phyloP scores from a whole-genome alignment of 2,329 filamentous ascomycete species.

The Eutypa lata region DNA sequence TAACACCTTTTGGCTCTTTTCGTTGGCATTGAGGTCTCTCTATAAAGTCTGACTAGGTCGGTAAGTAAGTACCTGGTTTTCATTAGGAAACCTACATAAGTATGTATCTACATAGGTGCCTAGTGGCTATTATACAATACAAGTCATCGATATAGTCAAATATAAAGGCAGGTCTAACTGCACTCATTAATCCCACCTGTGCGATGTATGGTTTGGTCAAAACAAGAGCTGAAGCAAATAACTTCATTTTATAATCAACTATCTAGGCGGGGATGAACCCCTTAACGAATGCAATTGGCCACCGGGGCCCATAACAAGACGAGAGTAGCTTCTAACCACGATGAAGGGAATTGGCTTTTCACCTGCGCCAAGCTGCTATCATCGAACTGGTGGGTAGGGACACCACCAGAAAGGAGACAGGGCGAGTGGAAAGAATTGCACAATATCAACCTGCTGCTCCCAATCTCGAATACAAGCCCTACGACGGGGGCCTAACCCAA shows the following conservation, averaged over 20 bases:
- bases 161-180: no score
- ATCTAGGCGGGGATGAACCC: neutral
- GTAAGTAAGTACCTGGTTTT: no score
- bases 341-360: neutral
- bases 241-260: neutral
- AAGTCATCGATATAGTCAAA: no score
- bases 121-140: no score
- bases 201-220: neutral
- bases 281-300: neutral
- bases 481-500: constrained; percentile 16
- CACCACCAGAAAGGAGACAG: neutral
- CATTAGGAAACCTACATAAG: no score
- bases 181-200: neutral
- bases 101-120: no score
- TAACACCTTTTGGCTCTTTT: no score
- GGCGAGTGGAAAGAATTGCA: constrained; percentile 1
- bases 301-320: neutral
- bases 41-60: no score
- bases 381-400: neutral
- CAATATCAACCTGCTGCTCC: constrained; percentile 8
- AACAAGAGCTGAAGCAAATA: neutral
- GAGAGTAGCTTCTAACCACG: neutral
- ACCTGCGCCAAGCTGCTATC: neutral
- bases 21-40: no score
- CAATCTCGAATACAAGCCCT: constrained; percentile 12